Percentiles rank a stretch among this genome's conserved stretches.
These are phyloP conservation scores for Xylariales sp. DNA, from an alignment of 2,329 filamentous ascomycete species.

Conservation along the genomic window DNA sequence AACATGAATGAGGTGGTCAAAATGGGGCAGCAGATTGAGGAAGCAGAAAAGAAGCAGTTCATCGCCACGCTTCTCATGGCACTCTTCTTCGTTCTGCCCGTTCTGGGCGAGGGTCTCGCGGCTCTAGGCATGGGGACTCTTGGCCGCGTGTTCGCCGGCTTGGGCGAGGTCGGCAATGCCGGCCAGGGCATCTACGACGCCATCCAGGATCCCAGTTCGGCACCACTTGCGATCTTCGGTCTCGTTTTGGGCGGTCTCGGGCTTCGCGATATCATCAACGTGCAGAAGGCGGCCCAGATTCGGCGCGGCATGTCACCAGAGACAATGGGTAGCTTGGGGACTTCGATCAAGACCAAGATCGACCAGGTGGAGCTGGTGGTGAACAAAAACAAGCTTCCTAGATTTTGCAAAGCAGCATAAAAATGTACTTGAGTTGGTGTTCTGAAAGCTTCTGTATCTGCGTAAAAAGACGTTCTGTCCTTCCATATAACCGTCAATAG, in stretches of 20 bases:
- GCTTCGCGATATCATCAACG: background rate
- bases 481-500: no score
- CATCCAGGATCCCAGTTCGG: conserved; percentile 14
- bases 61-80: conserved; percentile 14
- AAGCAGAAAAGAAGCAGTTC: conserved; percentile 14
- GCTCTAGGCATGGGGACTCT: conserved; percentile 3
- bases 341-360: no score
- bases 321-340: no score
- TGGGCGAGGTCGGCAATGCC: conserved; percentile 8
- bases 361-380: no score
- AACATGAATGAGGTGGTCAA: conserved; percentile 17
- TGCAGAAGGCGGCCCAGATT: conserved; percentile 3
- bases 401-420: no score
- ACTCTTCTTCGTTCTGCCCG: conserved; percentile 21
- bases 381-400: no score
- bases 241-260: background rate
- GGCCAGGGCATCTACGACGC: conserved; percentile 13
- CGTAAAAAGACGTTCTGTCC: no score
- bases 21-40: conserved; percentile 15
- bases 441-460: no score
- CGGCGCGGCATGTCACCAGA: conserved; percentile 4
- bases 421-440: no score
- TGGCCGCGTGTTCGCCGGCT: background rate
- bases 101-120: conserved; percentile 12
- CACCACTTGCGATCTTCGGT: conserved; percentile 9